Evolutionary conservation across 2,329 filamentous ascomycete genomes (phyloP).

Genomic region (Penicillium sp.): DNA sequence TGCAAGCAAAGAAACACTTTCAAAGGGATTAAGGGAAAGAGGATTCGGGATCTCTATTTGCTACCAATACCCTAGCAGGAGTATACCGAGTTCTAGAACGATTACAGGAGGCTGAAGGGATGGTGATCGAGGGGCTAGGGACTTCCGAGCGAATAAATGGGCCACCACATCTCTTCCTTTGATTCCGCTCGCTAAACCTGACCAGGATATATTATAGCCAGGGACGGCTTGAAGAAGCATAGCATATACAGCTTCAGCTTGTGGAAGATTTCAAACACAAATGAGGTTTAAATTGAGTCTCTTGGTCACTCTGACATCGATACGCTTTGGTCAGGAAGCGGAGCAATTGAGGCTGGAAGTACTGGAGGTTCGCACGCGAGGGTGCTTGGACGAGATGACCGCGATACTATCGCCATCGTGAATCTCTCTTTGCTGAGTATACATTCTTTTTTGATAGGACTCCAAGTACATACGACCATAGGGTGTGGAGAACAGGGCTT

Average conservation of each 20-base stretch:
- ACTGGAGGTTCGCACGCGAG: slow-evolving; percentile 1
- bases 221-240: slow-evolving; percentile 3
- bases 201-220: neutral
- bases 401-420: neutral
- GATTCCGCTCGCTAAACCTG: neutral
- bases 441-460: too few species aligned
- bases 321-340: neutral
- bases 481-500: too few species aligned
- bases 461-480: too few species aligned
- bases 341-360: neutral
- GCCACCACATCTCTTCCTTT: neutral
- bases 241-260: neutral
- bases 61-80: neutral
- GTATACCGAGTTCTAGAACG: neutral
- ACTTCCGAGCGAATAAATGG: slow-evolving; percentile 15
- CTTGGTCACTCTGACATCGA: neutral
- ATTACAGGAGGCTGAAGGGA: neutral
- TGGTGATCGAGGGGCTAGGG: slow-evolving; percentile 15
- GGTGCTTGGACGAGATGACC: neutral
- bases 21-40: neutral
- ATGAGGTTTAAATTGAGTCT: neutral
- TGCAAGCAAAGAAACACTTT: neutral
- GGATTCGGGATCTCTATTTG: neutral
- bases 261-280: neutral
- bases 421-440: too few species aligned